A percentile compares a stretch with the other conserved stretches of the same genome.
Conservation (phyloP, 2,329 filamentous ascomycete species). For the Aspergillus ibericus region DNA sequence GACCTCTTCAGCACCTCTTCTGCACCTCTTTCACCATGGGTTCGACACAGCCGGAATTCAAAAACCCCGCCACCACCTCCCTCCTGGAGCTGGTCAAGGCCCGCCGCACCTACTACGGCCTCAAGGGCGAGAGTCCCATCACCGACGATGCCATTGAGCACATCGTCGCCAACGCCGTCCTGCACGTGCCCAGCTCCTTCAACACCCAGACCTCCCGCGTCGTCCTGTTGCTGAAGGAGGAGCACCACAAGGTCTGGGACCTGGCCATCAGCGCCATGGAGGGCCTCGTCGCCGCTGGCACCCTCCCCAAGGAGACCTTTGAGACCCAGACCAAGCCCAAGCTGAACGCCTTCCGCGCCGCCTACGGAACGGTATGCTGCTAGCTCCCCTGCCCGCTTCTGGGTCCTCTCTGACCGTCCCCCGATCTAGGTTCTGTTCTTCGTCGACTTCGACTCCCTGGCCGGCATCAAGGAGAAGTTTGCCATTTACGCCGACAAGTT, state of each 20-base stretch:
- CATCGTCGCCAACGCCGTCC: constrained; percentile 50
- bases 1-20: constrained; percentile 19
- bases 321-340: constrained; percentile 50
- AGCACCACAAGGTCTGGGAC: constrained; percentile 88
- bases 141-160: constrained; percentile 33
- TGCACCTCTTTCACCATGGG: constrained; percentile 44
- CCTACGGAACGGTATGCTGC: constrained; percentile 69
- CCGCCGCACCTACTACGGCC: constrained; percentile 33
- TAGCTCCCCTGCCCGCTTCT: too few relatives aligned
- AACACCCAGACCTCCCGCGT: constrained; percentile 81
- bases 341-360: constrained; percentile 64
- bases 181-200: constrained; percentile 75
- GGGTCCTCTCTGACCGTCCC: neutral
- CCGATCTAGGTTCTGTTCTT: constrained; percentile 68
- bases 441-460: constrained; percentile 68
- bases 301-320: constrained; percentile 56
- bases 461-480: constrained; percentile 61
- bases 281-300: constrained; percentile 30
- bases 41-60: constrained; percentile 33
- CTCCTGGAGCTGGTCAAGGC: constrained; percentile 33
- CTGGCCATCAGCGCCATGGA: constrained; percentile 65
- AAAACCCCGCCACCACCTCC: constrained; percentile 32
- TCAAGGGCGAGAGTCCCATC: constrained; percentile 35
- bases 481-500: constrained; percentile 77
- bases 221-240: constrained; percentile 73